A percentile compares a stretch with the other conserved stretches of the same genome.
These are phyloP conservation scores for Schoenoplectus tabernaemontani DNA, from an alignment of 202 grass and related monocot genomes.

Conservation along the genomic window DNA sequence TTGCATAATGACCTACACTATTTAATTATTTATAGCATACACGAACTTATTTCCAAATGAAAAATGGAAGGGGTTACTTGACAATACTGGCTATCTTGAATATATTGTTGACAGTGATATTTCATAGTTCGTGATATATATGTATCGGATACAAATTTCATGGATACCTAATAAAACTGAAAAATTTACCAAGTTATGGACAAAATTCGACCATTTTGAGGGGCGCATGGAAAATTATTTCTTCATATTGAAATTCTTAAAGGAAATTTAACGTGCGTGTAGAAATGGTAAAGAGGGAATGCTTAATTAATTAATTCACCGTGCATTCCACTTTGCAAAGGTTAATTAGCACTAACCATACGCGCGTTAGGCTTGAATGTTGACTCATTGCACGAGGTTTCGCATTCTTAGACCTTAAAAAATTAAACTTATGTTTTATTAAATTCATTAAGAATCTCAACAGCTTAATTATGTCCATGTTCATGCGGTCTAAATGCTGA, in stretches of 20 bases:
- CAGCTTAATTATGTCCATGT: conserved; percentile 2
- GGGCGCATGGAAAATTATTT: too few species aligned
- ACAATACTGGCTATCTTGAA: too few species aligned
- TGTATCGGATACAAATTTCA: background rate
- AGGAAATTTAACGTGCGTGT: background rate
- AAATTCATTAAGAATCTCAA: background rate
- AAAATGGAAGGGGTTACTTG: too few species aligned
- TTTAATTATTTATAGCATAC: too few species aligned
- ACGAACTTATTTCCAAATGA: too few species aligned
- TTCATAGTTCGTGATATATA: background rate
- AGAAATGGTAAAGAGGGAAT: background rate
- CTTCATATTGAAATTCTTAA: too few species aligned
- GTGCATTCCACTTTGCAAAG: background rate
- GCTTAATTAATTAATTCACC: background rate
- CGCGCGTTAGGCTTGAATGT: background rate
- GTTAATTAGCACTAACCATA: background rate
- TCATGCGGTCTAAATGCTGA: background rate
- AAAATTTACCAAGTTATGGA: too few species aligned
- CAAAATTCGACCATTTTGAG: background rate
- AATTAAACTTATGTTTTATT: background rate
- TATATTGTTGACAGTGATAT: too few species aligned
- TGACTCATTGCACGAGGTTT: background rate
- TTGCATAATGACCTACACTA: too few species aligned
- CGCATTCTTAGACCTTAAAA: background rate
- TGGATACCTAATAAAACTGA: background rate